Base-by-base conservation (phyloP, 2,329 filamentous ascomycete species). In the Diaporthe ilicicola region DNA sequence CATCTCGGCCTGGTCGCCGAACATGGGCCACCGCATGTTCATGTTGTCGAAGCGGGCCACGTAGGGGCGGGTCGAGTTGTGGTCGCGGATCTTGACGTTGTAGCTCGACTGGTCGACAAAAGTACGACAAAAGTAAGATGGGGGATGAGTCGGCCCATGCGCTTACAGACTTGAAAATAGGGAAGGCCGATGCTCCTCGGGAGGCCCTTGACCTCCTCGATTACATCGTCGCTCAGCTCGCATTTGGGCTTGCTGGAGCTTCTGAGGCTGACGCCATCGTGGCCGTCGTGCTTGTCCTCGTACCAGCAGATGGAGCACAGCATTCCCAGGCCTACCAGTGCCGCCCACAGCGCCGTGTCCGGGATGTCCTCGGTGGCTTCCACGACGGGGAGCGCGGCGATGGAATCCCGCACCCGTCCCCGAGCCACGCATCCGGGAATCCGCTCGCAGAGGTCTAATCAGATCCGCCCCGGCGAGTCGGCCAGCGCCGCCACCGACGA, bases 101-200 rank as follows among this genome's bases (percentile, higher is more conserved):
- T 87, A 87, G 0, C 85, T 87, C 1, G 85, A 83, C 74, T 88
- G 85, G 73, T 88, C 86, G 8, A 84, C 84, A 73, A 88, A 88
- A 0, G 85, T 85, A 17, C 86, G 8, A 84, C 84, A 73, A 88
- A 88, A 0, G 85, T 85, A 17, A 88, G 80, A 73, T 88, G 85
- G 0, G 86, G 86, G 2, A 88, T 78, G 1, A 85, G 80, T n/a
- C 86, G 78, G 22, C 86, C 86, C 82, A 88, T 86, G 0, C 86
- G 81, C 27, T 83, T 82, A 0, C 84, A 87, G 19, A 88, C 77
- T 74, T 87, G 85, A 71, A 82, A 83, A 74, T 86, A 86, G 0
- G 86, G 85, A 0, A 88, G 79, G 0, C 83, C 85, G 48, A 88
- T 86, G 62, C 80, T 82, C 19, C 80, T 76, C 0, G 86, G 86